These are phyloP conservation scores for Leccinum pellstonianum DNA, from an alignment of 768 basidiomycete genomes.

Conservation along the genomic window DNA sequence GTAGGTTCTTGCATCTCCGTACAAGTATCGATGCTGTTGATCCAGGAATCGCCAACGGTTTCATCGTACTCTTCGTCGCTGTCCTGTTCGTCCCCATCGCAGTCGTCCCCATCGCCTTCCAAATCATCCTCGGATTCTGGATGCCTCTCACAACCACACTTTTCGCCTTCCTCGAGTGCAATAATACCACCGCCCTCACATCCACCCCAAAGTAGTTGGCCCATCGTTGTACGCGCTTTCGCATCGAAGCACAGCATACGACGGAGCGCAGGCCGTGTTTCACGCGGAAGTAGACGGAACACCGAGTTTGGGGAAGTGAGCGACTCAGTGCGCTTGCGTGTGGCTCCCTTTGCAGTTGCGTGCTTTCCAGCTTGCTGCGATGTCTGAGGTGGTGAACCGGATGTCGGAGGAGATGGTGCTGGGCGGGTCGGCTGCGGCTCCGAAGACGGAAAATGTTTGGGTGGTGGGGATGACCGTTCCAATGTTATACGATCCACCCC, in stretches of 20 bases:
- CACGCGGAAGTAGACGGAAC: constrained; percentile 92
- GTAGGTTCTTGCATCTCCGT: constrained; percentile 46
- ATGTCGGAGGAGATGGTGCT: constrained; percentile 21
- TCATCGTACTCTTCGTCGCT: constrained; percentile 50
- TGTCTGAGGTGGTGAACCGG: constrained; percentile 1
- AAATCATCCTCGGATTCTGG: constrained; percentile 27
- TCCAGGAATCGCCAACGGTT: constrained; percentile 87
- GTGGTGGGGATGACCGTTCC: constrained; percentile 10
- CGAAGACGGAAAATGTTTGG: constrained; percentile 14
- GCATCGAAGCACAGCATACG: constrained; percentile 95
- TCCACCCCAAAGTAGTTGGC: constrained; percentile 81
- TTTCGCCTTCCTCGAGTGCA: constrained; percentile 33
- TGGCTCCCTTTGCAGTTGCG: constrained; percentile 42
- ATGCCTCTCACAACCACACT: constrained; percentile 65
- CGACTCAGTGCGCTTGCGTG: constrained; percentile 25
- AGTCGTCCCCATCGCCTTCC: constrained; percentile 43
- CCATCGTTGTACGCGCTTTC: constrained; percentile 83
- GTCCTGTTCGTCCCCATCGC: constrained; percentile 13
- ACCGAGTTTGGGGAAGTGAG: constrained; percentile 68
- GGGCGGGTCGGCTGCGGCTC: constrained; percentile 27
- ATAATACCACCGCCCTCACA: constrained; percentile 75
- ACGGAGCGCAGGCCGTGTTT: constrained; percentile 84
- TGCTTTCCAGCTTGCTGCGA: constrained; percentile 34
- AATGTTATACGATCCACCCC: constrained; percentile 1
- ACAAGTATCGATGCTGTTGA: constrained; percentile 71